Percentiles rank a stretch among this genome's conserved stretches.
phyloP scores from a whole-genome alignment of 495 filamentous ascomycete genomes.

The Parmelia sp. region DNA sequence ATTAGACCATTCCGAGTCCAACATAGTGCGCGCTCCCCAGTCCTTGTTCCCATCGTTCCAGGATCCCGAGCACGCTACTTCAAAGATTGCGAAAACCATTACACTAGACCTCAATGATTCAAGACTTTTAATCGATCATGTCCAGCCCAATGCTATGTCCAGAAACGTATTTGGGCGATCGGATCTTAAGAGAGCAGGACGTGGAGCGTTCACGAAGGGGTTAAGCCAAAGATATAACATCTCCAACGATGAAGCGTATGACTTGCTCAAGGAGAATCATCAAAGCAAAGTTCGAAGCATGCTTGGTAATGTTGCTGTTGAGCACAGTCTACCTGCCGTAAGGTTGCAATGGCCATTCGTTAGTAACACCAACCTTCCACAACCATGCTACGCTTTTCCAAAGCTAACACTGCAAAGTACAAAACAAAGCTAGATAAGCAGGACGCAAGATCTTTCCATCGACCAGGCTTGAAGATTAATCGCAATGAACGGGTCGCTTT shows the following conservation, averaged over 20 bases:
- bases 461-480: slow-evolving; percentile 61
- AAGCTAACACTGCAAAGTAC: slow-evolving; percentile 46
- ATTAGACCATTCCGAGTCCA: slow-evolving; percentile 35
- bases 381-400: background rate
- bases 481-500: slow-evolving; percentile 47
- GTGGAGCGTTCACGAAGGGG: slow-evolving; percentile 29
- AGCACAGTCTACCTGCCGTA: slow-evolving; percentile 85
- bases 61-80: slow-evolving; percentile 55
- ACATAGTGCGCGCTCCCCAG: slow-evolving; percentile 41
- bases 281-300: slow-evolving; percentile 91
- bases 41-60: slow-evolving; percentile 50
- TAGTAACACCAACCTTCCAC: slow-evolving; percentile 21
- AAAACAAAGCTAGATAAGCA: slow-evolving; percentile 70
- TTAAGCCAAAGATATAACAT: slow-evolving; percentile 84
- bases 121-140: slow-evolving; percentile 70
- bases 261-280: slow-evolving; percentile 91
- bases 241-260: slow-evolving; percentile 92
- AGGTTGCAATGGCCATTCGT: slow-evolving; percentile 84
- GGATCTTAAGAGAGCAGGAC: slow-evolving; percentile 10
- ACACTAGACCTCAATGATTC: slow-evolving; percentile 88
- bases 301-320: slow-evolving; percentile 74
- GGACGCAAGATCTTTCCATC: slow-evolving; percentile 86
- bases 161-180: slow-evolving; percentile 36
- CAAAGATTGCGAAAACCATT: slow-evolving; percentile 65
- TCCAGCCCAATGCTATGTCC: slow-evolving; percentile 44